phyloP scores from a whole-genome alignment of 352 stramenopile genomes.

The Albugo candida region DNA sequence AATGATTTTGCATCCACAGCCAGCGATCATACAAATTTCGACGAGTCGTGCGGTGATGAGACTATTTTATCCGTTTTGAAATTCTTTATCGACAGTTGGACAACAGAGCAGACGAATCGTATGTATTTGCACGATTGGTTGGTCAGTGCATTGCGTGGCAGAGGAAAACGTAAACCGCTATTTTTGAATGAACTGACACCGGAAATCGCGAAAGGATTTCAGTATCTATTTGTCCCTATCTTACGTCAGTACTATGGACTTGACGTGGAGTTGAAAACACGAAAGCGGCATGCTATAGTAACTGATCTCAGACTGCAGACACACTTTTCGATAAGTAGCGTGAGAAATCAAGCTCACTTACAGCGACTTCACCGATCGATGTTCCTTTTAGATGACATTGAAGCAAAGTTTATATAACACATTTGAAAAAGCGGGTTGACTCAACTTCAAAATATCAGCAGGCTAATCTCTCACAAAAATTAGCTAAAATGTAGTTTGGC shows the following conservation, averaged over 20 bases:
- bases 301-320: slow-evolving; percentile 33
- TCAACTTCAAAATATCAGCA: too few species aligned
- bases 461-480: too few species aligned
- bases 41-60: too few species aligned
- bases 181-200: slow-evolving; percentile 39
- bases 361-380: slow-evolving; percentile 34
- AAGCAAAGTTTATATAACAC: slow-evolving; percentile 9
- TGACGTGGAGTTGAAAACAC: slow-evolving; percentile 31
- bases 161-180: slow-evolving; percentile 25
- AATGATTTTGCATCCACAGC: too few species aligned
- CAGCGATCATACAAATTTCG: too few species aligned
- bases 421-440: too few species aligned
- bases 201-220: slow-evolving; percentile 38
- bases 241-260: slow-evolving; percentile 33
- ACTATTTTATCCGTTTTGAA: too few species aligned
- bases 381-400: slow-evolving; percentile 26
- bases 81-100: slow-evolving; percentile 40
- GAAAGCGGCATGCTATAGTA: slow-evolving; percentile 33
- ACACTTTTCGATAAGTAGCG: slow-evolving; percentile 3
- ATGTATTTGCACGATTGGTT: slow-evolving; percentile 58
- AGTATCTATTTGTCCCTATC: slow-evolving; percentile 38
- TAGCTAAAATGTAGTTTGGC: too few species aligned
- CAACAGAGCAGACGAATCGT: slow-evolving; percentile 42
- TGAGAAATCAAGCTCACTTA: slow-evolving; percentile 17
- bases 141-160: slow-evolving; percentile 35